Evolutionary conservation across 2,329 filamentous ascomycete species (phyloP), one percentile per base, ranked within the genome.

Genomic region (Verticillium albo-atrum): DNA sequence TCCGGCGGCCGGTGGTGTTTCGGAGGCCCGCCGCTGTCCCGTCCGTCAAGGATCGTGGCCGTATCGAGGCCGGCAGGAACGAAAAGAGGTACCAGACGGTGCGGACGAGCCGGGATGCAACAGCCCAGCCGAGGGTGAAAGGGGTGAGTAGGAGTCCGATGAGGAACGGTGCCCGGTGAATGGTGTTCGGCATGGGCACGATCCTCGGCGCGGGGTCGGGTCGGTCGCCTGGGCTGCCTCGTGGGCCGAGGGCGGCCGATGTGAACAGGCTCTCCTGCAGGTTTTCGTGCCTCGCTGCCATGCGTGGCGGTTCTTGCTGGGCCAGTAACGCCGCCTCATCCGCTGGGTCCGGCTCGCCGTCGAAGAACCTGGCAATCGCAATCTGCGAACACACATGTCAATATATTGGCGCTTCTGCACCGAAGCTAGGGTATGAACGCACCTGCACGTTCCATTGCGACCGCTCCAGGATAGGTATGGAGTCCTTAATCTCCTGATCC

Each of bases 391-490:
- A 23, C 34, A 7, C 23, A 26, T 14, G 23, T 57, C 15, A 60
- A n/a, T 15, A 53, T 7, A 28, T 17, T n/a, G 6, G 51, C n/a
- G 17, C 30, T 32, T 14, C 14, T 30, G 51, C 15, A n/a, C 14
- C n/a, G 37, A 58, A 14, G 50, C 37, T 27, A 47, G 14, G n/a
- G 23, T 4, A 17, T 57, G 10, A 17, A 12, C 28, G 17, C 75
- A 92, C 91, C 80, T 94, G 90, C 0, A 97, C 90, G 71, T 98
- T 99, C 95, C 95, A 99, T 80, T 98, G 89, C 59, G 92, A 97
- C 63, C 92, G 82, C 66, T 89, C 85, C 2, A 99, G 80, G 4
- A 99, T 74, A 1, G 91, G 86, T 55, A 97, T 80, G 2, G 95
- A 92, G 60, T 91, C 87, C 51, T 86, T 82, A 52, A 86, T 74